Base-by-base conservation (phyloP, 2,329 filamentous ascomycete species). In the Nothophaeocryptopus gaeumannii region DNA sequence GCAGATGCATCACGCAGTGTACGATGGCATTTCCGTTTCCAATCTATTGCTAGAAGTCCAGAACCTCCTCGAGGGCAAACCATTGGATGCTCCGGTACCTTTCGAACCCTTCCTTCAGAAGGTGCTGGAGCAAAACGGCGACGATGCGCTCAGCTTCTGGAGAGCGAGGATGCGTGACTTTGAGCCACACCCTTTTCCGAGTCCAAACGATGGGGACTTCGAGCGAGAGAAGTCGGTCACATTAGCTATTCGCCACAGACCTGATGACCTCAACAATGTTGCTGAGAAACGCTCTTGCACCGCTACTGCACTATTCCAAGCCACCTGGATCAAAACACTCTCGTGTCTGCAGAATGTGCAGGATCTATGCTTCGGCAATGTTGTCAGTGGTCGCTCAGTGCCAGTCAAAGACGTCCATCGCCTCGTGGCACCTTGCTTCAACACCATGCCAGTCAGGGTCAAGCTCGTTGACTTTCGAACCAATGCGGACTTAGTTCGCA, bases 391-490 rank as follows among this genome's bases (percentile, higher is more conserved):
- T 1, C 82, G 91, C 7, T 85, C 83, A 0, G 65, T 88, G 8
- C 71, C 81, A 0, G 67, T 91, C 2, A 78, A 85, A 5, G 80
- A 78, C 0, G 74, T 92, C 9, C 83, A 91, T 33, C 74, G 77
- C 3, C 78, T 96, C 5, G 80, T 95, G n/a, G 89, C 88, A 0
- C 91, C 91, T 0, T 95, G 89, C 66, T 96, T 96, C 75, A 96
- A 96, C 64, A 95, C 91, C 0, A 70, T 96, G 10, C 89, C 91
- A 0, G 64, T 90, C 1, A 80, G 89, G 20, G 70, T 82, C 12
- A 70, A 81, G 30, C 53, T 87, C 8, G 69, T 75, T 1, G 63
- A 64, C 2, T 66, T 66, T 2, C 72, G 67, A 1, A 77, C 75
- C 12, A 83, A 84, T 49, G 60, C 75, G 0, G 78, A 83, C 5